A percentile compares a stretch with the other conserved stretches of the same genome.
Evolutionary conservation across 345 rosid genomes (phyloP).

Genomic region (Salix suchowensis): DNA sequence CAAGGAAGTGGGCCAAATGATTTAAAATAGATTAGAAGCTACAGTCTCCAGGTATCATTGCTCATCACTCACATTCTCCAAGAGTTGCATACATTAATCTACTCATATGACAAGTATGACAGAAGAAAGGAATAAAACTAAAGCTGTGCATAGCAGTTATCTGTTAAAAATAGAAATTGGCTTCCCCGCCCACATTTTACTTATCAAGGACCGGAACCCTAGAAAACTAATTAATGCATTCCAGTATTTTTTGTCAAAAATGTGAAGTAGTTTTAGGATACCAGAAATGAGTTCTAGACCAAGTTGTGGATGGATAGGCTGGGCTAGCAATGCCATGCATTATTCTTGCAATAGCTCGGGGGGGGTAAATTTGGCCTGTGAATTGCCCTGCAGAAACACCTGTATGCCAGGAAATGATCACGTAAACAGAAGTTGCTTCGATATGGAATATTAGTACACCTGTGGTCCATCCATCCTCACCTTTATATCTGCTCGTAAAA

Average conservation of each 20-base stretch:
- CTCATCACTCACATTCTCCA: neutral
- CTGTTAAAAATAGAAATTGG: neutral
- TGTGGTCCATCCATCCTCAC: constrained; percentile 31
- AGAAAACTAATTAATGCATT: too few relatives aligned
- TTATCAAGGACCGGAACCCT: too few relatives aligned
- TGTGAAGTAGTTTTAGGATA: constrained; percentile 17
- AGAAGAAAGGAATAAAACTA: neutral
- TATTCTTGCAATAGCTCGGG: constrained; percentile 88
- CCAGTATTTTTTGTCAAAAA: neutral
- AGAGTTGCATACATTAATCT: neutral
- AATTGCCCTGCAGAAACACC: constrained; percentile 86
- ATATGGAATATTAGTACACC: constrained; percentile 14
- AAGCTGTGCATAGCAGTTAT: neutral
- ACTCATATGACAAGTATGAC: neutral
- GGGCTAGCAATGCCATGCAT: constrained; percentile 95
- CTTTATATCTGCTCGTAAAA: constrained; percentile 94
- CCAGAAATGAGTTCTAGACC: constrained; percentile 97
- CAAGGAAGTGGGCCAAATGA: neutral
- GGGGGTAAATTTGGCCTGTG: constrained; percentile 79
- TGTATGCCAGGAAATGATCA: constrained; percentile 27
- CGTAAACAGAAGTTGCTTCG: constrained; percentile 1
- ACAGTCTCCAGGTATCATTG: neutral
- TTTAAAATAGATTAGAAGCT: neutral
- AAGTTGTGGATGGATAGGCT: constrained; percentile 65
- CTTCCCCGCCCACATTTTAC: too few relatives aligned